phyloP scores from a whole-genome alignment of 345 rosid genomes.

The Anacardium occidentale region DNA sequence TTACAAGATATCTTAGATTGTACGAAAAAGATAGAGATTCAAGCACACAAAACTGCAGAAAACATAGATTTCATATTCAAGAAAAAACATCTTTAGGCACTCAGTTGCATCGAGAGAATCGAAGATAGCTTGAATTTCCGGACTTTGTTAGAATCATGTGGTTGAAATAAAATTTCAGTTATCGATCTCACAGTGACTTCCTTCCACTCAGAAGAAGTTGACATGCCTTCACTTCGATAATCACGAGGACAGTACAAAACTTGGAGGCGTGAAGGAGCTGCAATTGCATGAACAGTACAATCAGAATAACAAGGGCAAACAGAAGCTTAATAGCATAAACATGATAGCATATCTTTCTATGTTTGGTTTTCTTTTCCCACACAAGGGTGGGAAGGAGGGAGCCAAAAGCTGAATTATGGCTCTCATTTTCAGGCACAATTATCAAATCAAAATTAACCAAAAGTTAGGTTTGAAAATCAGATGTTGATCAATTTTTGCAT shows the following conservation, averaged over 20 bases:
- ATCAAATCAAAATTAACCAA: neutral
- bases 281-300: slow-evolving; percentile 16
- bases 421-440: neutral
- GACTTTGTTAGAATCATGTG: slow-evolving; percentile 51
- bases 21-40: neutral
- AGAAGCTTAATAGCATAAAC: neutral
- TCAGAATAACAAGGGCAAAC: neutral
- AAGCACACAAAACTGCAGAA: neutral
- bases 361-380: neutral
- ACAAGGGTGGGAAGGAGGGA: neutral
- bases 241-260: slow-evolving; percentile 74
- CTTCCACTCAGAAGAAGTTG: slow-evolving; percentile 66
- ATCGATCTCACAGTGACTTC: slow-evolving; percentile 77
- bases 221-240: slow-evolving; percentile 75
- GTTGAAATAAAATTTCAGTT: slow-evolving; percentile 75
- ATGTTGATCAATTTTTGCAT: neutral
- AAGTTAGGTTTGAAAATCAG: no score
- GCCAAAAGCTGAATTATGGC: neutral
- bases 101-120: slow-evolving; percentile 59
- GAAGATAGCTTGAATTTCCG: slow-evolving; percentile 79
- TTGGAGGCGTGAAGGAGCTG: slow-evolving; percentile 80
- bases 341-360: neutral
- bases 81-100: slow-evolving; percentile 42
- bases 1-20: neutral
- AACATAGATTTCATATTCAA: neutral